A percentile compares a stretch with the other conserved stretches of the same genome.
phyloP scores from a whole-genome alignment of 1,284 basidiomycete genomes.

The Cutaneotrichosporon mucoides region DNA sequence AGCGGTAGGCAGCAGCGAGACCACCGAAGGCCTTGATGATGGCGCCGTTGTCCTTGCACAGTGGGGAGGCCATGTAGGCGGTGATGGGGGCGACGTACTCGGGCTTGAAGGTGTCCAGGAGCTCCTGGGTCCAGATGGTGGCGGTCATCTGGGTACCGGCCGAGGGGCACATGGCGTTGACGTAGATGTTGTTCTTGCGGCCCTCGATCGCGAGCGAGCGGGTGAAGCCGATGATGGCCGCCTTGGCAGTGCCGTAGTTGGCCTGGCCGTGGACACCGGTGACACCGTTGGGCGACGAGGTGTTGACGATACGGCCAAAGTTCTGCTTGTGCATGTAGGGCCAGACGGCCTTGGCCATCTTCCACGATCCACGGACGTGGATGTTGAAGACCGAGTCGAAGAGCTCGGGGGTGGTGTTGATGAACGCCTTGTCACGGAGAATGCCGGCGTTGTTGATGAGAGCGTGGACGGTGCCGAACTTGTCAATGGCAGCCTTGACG shows the following conservation, averaged over 20 bases:
- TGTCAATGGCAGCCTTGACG: constrained; percentile 79
- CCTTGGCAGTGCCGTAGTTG: constrained; percentile 88
- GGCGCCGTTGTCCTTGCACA: constrained; percentile 67
- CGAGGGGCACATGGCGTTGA: constrained; percentile 83
- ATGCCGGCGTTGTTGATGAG: constrained; percentile 95
- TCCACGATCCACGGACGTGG: constrained; percentile 72
- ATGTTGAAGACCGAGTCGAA: constrained; percentile 91
- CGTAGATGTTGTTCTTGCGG: constrained; percentile 81
- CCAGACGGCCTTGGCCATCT: constrained; percentile 94
- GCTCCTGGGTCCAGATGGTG: constrained; percentile 80
- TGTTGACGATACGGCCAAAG: constrained; percentile 93
- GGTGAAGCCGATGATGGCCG: constrained; percentile 86
- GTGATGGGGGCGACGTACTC: constrained; percentile 91
- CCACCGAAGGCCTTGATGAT: constrained; percentile 89
- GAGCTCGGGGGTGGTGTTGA: constrained; percentile 81
- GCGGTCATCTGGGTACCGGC: constrained; percentile 89
- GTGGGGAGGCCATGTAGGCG: constrained; percentile 81
- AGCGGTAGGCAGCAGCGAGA: constrained; percentile 86
- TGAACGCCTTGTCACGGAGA: constrained; percentile 85
- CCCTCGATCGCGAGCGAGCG: constrained; percentile 90
- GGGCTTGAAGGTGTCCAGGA: constrained; percentile 76
- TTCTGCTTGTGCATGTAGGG: constrained; percentile 95
- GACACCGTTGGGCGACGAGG: constrained; percentile 86
- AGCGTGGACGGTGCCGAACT: constrained; percentile 84
- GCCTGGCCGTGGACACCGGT: constrained; percentile 92